phyloP scores from a whole-genome alignment of 192 early-diverging fungal genomes.

The Dispira simplex region DNA sequence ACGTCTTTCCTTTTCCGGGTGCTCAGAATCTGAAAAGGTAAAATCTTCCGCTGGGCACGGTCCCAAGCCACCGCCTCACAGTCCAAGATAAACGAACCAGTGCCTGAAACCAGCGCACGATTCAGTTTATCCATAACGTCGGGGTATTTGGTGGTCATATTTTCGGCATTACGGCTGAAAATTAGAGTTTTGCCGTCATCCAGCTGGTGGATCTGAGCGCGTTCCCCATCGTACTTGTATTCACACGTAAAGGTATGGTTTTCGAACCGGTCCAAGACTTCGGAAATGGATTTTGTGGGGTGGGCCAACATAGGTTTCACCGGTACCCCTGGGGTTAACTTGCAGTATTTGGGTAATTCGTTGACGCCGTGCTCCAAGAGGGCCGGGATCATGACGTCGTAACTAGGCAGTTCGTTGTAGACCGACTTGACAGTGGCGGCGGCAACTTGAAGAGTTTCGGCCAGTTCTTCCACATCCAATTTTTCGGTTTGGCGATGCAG shows the following conservation, averaged over 20 bases:
- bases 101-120: slow-evolving; percentile 46
- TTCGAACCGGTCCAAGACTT: slow-evolving; percentile 90
- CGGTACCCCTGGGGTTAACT: slow-evolving; percentile 88
- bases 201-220: slow-evolving; percentile 84
- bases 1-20: slow-evolving; percentile 95
- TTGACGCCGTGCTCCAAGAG: slow-evolving; percentile 63
- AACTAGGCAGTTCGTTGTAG: slow-evolving; percentile 77
- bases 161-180: slow-evolving; percentile 92
- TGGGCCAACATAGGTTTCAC: slow-evolving; percentile 99
- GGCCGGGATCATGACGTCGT: slow-evolving; percentile 79
- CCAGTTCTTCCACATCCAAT: slow-evolving; percentile 4
- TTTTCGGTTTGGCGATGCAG: slow-evolving; percentile 16
- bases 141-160: slow-evolving; percentile 83
- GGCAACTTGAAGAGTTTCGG: slow-evolving; percentile 26
- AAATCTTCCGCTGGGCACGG: slow-evolving; percentile 48
- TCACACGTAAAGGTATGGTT: slow-evolving; percentile 90
- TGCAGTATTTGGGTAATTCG: slow-evolving; percentile 56
- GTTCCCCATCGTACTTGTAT: slow-evolving; percentile 97
- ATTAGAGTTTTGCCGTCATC: slow-evolving; percentile 61
- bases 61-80: slow-evolving; percentile 99
- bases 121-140: slow-evolving; percentile 71
- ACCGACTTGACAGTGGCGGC: slow-evolving; percentile 37
- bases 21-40: slow-evolving; percentile 93
- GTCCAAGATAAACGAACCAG: slow-evolving; percentile 87
- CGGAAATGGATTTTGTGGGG: slow-evolving; percentile 86